A percentile compares a stretch with the other conserved stretches of the same genome.
Evolutionary conservation across 208 protist species (phyloP).

Genomic region (Acanthamoeba lenticulata): DNA sequence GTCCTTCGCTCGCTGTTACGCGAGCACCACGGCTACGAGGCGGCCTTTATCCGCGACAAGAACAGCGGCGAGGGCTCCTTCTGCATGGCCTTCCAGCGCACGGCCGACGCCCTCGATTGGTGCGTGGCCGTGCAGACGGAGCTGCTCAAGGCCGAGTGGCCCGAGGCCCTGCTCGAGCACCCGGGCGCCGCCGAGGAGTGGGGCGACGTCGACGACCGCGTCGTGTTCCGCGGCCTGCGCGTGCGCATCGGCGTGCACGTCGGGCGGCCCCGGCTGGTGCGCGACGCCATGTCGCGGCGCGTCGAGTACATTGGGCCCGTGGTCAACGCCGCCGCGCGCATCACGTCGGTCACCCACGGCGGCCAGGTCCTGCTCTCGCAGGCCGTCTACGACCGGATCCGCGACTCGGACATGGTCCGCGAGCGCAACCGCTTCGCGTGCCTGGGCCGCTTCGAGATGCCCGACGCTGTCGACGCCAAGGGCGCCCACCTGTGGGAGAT

Average conservation of each 20-base stretch:
- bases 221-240: slow-evolving; percentile 50
- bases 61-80: slow-evolving; percentile 61
- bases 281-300: slow-evolving; percentile 10
- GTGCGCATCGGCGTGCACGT: slow-evolving; percentile 59
- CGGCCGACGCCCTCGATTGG: neutral
- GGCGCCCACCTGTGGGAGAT: neutral
- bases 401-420: neutral
- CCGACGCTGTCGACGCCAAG: neutral
- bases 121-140: neutral
- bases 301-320: slow-evolving; percentile 21
- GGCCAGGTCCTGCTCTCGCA: slow-evolving; percentile 27
- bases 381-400: neutral
- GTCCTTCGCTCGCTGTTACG: neutral
- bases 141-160: slow-evolving; percentile 40
- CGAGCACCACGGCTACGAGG: slow-evolving; percentile 36
- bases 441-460: neutral
- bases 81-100: slow-evolving; percentile 61
- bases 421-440: neutral
- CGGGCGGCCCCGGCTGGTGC: neutral
- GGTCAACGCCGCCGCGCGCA: neutral
- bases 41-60: neutral
- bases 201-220: neutral
- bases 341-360: neutral
- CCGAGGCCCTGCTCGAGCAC: slow-evolving; percentile 45
- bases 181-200: slow-evolving; percentile 37